These are phyloP conservation scores for Geranium brycei DNA, from an alignment of 345 rosid genomes.

Conservation along the genomic window DNA sequence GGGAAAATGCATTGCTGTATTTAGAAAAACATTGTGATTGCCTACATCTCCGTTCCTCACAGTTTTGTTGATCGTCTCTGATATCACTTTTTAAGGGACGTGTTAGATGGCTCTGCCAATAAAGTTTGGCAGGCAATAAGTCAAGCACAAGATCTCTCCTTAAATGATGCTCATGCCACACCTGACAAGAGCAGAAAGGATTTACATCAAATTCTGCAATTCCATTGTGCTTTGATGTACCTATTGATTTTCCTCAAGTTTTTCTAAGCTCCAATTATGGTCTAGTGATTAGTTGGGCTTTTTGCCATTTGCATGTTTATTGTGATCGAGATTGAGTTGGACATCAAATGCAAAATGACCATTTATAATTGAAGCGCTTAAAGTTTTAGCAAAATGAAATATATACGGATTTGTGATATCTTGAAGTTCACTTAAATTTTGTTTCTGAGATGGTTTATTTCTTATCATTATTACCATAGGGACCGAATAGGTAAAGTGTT, in stretches of 20 bases:
- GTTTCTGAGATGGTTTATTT: too few species aligned
- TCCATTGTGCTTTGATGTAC: not conserved
- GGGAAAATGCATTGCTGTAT: not conserved
- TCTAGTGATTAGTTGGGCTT: not conserved
- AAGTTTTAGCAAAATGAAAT: too few species aligned
- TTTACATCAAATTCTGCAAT: not conserved
- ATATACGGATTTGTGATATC: too few species aligned
- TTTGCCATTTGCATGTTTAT: not conserved
- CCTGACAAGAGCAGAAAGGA: not conserved
- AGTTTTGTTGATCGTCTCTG: not conserved
- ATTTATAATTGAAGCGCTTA: too few species aligned
- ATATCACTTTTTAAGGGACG: not conserved
- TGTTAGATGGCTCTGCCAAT: not conserved
- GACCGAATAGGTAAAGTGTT: too few species aligned
- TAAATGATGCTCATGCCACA: conserved; percentile 22
- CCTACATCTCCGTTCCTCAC: not conserved
- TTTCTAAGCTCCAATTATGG: not conserved
- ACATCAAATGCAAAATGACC: too few species aligned
- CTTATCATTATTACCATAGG: too few species aligned
- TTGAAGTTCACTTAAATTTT: too few species aligned
- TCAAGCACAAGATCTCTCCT: conserved; percentile 79
- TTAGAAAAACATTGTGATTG: too few species aligned
- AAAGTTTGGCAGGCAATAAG: conserved; percentile 44
- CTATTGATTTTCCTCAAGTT: not conserved
- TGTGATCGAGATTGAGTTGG: not conserved